Evolutionary conservation across 257 asterid genomes (phyloP), one percentile per base, ranked within the genome.

Genomic region (Scutellaria baicalensis): DNA sequence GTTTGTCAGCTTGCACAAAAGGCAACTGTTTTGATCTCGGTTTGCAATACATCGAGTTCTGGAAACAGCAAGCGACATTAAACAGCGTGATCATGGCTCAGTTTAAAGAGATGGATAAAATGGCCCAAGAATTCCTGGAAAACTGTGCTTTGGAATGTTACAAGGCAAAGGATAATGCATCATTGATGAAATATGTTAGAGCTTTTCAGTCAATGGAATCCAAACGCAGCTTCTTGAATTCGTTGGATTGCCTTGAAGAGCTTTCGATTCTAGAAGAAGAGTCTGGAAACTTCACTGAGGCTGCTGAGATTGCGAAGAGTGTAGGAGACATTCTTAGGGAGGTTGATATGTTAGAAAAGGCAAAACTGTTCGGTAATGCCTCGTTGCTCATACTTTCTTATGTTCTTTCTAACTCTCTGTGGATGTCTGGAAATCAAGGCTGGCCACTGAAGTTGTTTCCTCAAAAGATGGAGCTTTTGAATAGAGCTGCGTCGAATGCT

Each of bases 271-370:
- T n/a, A n/a, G n/a, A n/a, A n/a, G n/a, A n/a, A n/a, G n/a, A n/a
- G n/a, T n/a, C n/a, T n/a, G n/a, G 83, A 20, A 81, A 89, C 70
- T 86, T 83, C 66, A 8, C 10, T 14, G 93, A 84, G 77, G 96
- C 93, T 69, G 88, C 82, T 5, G 82, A 80, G 45, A 74, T 83
- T 44, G 91, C 89, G 0, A 72, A 75, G 68, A 47, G 44, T 49
- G 63, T 45, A 17, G 91, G 93, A 60, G 60, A 86, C 80, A 13
- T 72, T 59, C 59, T 62, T 4, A 77, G n/a, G 3, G 89, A 86
- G 76, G 66, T 78, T 9, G 84, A 88, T 73, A 58, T 82, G 20
- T 71, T 79, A 6, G 83, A 65, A 9, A 81, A 76, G 73, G 83
- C 77, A 5, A 73, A 69, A 31, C 8, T 52, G 65, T 80, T 49